Evolutionary conservation across 805 yeast species (phyloP).

Genomic region (Wickerhamiella kazuoi): DNA sequence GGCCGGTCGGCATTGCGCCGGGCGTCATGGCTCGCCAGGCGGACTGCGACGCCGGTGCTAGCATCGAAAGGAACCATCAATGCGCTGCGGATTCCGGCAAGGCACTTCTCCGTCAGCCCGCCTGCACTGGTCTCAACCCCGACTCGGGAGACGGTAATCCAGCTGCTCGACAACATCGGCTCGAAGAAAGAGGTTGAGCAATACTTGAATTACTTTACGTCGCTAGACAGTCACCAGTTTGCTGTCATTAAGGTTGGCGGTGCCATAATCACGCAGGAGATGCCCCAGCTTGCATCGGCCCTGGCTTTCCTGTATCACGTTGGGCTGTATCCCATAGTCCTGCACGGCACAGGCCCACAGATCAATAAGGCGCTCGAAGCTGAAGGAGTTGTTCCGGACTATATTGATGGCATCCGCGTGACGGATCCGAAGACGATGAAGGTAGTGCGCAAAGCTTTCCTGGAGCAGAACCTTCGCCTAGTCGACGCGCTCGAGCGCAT

Average conservation of each 20-base stretch:
- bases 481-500: conserved; percentile 90
- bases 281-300: conserved; percentile 86
- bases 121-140: conserved; percentile 8
- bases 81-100: background rate
- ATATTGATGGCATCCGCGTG: conserved; percentile 90
- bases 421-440: conserved; percentile 90
- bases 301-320: conserved; percentile 92
- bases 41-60: background rate
- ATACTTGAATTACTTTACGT: conserved; percentile 87
- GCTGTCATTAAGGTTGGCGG: conserved; percentile 99
- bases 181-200: conserved; percentile 97
- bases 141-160: conserved; percentile 90
- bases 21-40: background rate
- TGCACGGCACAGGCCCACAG: conserved; percentile 99
- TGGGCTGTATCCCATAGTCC: conserved; percentile 88
- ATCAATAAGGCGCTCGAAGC: conserved; percentile 84
- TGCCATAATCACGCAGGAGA: conserved; percentile 89
- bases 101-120: background rate
- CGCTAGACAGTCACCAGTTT: conserved; percentile 78
- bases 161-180: conserved; percentile 85
- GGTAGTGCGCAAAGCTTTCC: conserved; percentile 85
- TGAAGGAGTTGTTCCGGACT: conserved; percentile 90
- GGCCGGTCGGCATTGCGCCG: background rate
- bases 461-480: conserved; percentile 85
- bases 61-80: background rate